Evolutionary conservation across 1,284 basidiomycete genomes (phyloP).

Genomic region (Ceratobasidium sp.): DNA sequence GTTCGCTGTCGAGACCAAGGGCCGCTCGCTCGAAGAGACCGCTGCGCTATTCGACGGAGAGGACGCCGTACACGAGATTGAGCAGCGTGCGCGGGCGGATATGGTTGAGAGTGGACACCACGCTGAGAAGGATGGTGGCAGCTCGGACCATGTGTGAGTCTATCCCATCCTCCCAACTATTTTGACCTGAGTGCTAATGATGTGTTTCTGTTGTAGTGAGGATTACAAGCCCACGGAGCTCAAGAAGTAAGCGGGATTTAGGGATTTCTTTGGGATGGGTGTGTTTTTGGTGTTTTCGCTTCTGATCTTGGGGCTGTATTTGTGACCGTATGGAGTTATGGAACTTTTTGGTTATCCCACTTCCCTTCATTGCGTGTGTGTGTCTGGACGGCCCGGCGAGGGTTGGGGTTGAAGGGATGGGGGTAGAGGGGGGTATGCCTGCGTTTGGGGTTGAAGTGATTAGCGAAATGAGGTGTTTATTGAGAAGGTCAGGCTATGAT

Average conservation of each 20-base stretch:
- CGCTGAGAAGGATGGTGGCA: slow-evolving; percentile 16
- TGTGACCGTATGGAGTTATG: no score
- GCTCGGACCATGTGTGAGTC: slow-evolving; percentile 30
- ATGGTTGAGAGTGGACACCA: slow-evolving; percentile 18
- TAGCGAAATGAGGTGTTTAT: no score
- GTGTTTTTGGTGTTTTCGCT: not conserved
- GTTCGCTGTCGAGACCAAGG: slow-evolving; percentile 58
- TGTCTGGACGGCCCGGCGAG: no score
- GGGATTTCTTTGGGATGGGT: not conserved
- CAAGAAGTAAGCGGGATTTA: not conserved
- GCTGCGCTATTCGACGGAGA: slow-evolving; percentile 49
- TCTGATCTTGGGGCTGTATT: no score
- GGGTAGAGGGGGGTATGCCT: no score
- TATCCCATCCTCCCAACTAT: not conserved
- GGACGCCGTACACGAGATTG: slow-evolving; percentile 43
- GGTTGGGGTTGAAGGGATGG: no score
- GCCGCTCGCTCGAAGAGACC: slow-evolving; percentile 71
- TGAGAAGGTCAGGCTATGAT: no score
- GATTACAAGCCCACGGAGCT: not conserved
- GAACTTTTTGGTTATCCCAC: no score
- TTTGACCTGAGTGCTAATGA: not conserved
- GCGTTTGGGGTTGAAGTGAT: no score
- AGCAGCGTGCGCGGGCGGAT: slow-evolving; percentile 7
- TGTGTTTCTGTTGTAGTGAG: not conserved
- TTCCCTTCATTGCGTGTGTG: no score